Conservation (phyloP, 2,329 filamentous ascomycete species). For the Anthostomella pinea region DNA sequence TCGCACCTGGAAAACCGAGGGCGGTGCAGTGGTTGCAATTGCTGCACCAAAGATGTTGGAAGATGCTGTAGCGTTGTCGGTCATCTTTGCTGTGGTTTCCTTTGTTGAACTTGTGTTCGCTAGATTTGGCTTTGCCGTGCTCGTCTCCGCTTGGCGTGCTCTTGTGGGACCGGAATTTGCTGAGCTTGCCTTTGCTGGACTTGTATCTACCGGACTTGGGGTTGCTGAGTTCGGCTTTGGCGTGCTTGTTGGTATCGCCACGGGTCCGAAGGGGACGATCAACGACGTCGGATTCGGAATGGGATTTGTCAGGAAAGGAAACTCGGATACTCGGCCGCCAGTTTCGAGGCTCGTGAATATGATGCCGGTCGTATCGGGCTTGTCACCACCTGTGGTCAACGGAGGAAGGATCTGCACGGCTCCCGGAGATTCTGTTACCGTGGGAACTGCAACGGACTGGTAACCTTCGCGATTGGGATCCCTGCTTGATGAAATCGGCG, state of each 20-base stretch:
- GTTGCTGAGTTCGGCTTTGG: too few relatives aligned
- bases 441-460: slow-evolving; percentile 30
- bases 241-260: slow-evolving; percentile 17
- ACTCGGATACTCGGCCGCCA: slow-evolving; percentile 18
- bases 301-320: slow-evolving; percentile 29
- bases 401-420: slow-evolving; percentile 35
- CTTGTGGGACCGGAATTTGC: too few relatives aligned
- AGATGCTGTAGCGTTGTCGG: slow-evolving; percentile 8
- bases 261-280: slow-evolving; percentile 21
- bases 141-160: too few relatives aligned
- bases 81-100: not conserved
- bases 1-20: slow-evolving; percentile 43
- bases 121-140: too few relatives aligned
- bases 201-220: too few relatives aligned
- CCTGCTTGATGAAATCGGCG: slow-evolving; percentile 8
- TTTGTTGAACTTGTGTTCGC: too few relatives aligned
- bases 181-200: too few relatives aligned
- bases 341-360: slow-evolving; percentile 33
- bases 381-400: slow-evolving; percentile 20
- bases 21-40: slow-evolving; percentile 51
- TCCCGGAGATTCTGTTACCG: slow-evolving; percentile 28
- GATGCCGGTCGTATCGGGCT: slow-evolving; percentile 33
- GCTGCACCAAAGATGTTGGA: slow-evolving; percentile 55
- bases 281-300: slow-evolving; percentile 39
- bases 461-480: slow-evolving; percentile 22